Conservation (phyloP, 2,329 filamentous ascomycete species). For the Peltaster fructicola region DNA sequence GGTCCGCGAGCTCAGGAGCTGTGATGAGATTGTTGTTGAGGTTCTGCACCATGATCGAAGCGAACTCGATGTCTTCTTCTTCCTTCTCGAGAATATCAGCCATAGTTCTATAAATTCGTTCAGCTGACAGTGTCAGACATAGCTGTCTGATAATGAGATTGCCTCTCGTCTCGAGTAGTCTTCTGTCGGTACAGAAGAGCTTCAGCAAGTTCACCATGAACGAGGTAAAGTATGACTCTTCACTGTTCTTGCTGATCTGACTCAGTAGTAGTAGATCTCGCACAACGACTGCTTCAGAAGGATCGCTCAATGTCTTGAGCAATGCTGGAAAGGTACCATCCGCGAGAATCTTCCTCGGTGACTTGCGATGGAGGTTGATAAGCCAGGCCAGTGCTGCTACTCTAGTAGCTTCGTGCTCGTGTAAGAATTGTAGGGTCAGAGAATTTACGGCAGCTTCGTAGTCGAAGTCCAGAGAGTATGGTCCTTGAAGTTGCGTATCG, state of each 20-base stretch:
- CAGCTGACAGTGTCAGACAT: slow-evolving; percentile 79
- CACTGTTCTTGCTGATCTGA: slow-evolving; percentile 89
- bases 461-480: slow-evolving; percentile 58
- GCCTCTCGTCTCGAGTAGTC: slow-evolving; percentile 75
- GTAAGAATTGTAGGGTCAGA: slow-evolving; percentile 80
- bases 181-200: slow-evolving; percentile 84
- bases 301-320: slow-evolving; percentile 89
- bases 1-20: slow-evolving; percentile 77
- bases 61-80: slow-evolving; percentile 87
- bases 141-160: slow-evolving; percentile 94
- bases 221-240: slow-evolving; percentile 91
- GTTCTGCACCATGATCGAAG: slow-evolving; percentile 98
- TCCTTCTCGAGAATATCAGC: slow-evolving; percentile 90
- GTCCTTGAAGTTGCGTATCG: slow-evolving; percentile 11
- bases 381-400: slow-evolving; percentile 91
- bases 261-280: slow-evolving; percentile 85
- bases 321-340: slow-evolving; percentile 93
- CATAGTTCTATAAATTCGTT: slow-evolving; percentile 86
- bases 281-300: slow-evolving; percentile 86
- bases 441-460: slow-evolving; percentile 90
- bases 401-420: slow-evolving; percentile 89
- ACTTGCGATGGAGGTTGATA: slow-evolving; percentile 93
- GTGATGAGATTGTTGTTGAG: slow-evolving; percentile 98
- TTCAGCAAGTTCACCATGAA: slow-evolving; percentile 97
- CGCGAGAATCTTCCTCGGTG: slow-evolving; percentile 68